Base-by-base conservation (phyloP, 1,139 yeast species). In the Pichia sp. region DNA sequence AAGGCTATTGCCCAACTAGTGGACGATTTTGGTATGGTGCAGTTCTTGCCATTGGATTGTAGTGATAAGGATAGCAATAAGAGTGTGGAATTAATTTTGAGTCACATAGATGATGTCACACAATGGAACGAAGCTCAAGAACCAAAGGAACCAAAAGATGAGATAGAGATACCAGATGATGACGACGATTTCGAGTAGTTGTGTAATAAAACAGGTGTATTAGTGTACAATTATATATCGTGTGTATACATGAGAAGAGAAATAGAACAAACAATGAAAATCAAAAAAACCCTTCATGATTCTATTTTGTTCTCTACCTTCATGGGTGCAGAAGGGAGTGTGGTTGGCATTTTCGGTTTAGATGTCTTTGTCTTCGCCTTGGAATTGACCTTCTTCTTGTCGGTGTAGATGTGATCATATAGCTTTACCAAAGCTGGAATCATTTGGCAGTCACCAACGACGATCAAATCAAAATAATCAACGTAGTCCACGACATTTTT, bases 21-120 rank as follows among this genome's bases (percentile, higher is more conserved):
- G 40, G 98, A 95, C 68, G 99, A 95, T 67, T 93, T 93, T 70
- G 98, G 99, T 8, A 93, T 93, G 99, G 98, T 93, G 3, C 98
- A 93, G 67, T 93, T 90, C 67, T 74, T 93, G 60, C 98, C 99
- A 0, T 76, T 93, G 60, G 95, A 90, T 65, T 85, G 97, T 49
- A 79, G 84, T 48, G 85, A 87, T 67, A 86, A 90, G 45, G 72
- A 70, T 51, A 64, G 59, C 29, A 77, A 79, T 56, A 92, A 85
- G 51, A 81, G 90, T 49, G 86, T 93, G 19, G 82, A 86, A 8
- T 86, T 93, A 0, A 93, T 93, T 52, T 75, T 95, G 62, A 87
- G 96, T 66, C 90, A 90, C 69, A 87, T 95, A 43, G 99, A 93
- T 67, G 99, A 93, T 69, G 89, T 93, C 26, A 93, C 99, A 0